phyloP scores from a whole-genome alignment of 2,329 filamentous ascomycete species.

The Calonectria honghensis region DNA sequence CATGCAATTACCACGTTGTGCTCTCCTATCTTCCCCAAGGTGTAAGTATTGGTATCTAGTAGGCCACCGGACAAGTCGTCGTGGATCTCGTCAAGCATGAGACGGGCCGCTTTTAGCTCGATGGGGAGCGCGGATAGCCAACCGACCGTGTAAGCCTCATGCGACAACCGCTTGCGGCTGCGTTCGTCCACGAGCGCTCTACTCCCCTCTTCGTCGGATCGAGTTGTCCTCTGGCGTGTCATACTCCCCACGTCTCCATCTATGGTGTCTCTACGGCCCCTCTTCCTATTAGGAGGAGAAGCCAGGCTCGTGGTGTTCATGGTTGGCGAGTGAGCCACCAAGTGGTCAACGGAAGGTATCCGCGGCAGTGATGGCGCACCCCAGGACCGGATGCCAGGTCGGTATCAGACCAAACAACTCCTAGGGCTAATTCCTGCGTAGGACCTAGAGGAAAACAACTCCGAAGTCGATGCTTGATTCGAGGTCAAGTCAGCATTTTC shows the following conservation, averaged over 20 bases:
- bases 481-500: too few species aligned
- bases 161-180: background rate
- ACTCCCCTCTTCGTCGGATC: background rate
- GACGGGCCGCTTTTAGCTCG: slow-evolving; percentile 8
- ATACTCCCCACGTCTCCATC: background rate
- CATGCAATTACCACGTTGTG: slow-evolving; percentile 29
- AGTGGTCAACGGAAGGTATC: too few species aligned
- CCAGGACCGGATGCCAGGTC: too few species aligned
- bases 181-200: background rate
- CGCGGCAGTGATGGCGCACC: too few species aligned
- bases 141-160: slow-evolving; percentile 14
- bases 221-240: background rate
- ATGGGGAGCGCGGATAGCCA: slow-evolving; percentile 27
- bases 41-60: slow-evolving; percentile 18
- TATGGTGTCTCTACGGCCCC: background rate
- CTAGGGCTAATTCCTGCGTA: too few species aligned
- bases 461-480: too few species aligned
- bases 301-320: background rate
- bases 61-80: background rate
- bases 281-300: background rate
- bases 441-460: too few species aligned
- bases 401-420: too few species aligned
- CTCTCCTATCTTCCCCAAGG: slow-evolving; percentile 1
- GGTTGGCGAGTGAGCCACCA: background rate
- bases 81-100: slow-evolving; percentile 24